A percentile compares a stretch with the other conserved stretches of the same genome.
phyloP scores from a whole-genome alignment of 345 rosid species.

The Nephelium lappaceum region DNA sequence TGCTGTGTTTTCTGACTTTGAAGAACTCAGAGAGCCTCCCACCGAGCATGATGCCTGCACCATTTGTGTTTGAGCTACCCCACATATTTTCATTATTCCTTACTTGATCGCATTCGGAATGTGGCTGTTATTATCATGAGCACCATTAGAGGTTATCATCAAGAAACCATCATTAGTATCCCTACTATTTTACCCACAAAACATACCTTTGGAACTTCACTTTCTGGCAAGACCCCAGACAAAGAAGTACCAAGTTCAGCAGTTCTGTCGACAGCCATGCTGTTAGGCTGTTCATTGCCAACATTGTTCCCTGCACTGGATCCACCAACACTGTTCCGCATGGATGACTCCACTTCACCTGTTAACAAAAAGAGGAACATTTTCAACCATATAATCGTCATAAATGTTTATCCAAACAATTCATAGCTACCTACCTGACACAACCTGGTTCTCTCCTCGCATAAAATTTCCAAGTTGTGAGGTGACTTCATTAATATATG shows the following conservation, averaged over 20 bases:
- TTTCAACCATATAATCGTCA: slow-evolving; percentile 14
- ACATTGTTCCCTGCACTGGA: slow-evolving; percentile 27
- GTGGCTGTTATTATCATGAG: slow-evolving; percentile 34
- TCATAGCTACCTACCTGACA: slow-evolving; percentile 48
- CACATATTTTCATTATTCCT: slow-evolving; percentile 28
- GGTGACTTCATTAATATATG: slow-evolving; percentile 45
- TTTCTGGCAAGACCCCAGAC: slow-evolving; percentile 30
- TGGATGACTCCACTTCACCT: slow-evolving; percentile 35
- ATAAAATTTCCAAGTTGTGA: slow-evolving; percentile 49
- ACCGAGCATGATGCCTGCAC: slow-evolving; percentile 29
- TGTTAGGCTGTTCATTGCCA: slow-evolving; percentile 36
- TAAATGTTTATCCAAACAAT: slow-evolving; percentile 6
- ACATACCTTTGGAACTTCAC: slow-evolving; percentile 48
- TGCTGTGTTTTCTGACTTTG: slow-evolving; percentile 43
- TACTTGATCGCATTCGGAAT: slow-evolving; percentile 28
- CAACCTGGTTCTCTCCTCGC: slow-evolving; percentile 54
- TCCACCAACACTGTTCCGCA: slow-evolving; percentile 30
- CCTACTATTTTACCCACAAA: slow-evolving; percentile 7
- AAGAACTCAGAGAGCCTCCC: slow-evolving; percentile 32
- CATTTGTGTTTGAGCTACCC: slow-evolving; percentile 41
- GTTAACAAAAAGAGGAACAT: slow-evolving; percentile 22
- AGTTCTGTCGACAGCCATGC: slow-evolving; percentile 32
- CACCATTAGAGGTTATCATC: slow-evolving; percentile 14
- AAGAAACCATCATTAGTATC: slow-evolving; percentile 2
- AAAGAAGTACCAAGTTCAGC: slow-evolving; percentile 35